These are phyloP conservation scores for Penicillium roqueforti DNA, from an alignment of 495 filamentous ascomycete genomes.

Conservation along the genomic window DNA sequence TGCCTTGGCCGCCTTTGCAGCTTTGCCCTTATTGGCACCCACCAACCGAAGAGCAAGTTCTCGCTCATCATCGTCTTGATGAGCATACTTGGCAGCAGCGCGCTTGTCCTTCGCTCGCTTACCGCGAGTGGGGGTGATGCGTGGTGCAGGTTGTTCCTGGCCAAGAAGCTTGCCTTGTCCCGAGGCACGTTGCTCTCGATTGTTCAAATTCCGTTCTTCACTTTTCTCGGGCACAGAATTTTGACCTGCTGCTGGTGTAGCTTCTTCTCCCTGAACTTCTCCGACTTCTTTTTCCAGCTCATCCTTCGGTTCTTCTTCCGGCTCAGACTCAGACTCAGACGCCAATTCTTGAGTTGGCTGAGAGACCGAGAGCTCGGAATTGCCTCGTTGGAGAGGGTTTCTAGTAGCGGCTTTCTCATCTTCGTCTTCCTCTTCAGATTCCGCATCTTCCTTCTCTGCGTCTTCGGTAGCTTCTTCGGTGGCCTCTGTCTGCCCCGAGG, in stretches of 20 bases:
- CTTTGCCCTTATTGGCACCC: slow-evolving; percentile 60
- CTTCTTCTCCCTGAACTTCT: slow-evolving; percentile 12
- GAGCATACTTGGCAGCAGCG: slow-evolving; percentile 81
- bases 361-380: slow-evolving; percentile 25
- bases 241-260: slow-evolving; percentile 14
- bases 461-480: background rate
- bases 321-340: slow-evolving; percentile 25
- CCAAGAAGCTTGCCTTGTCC: slow-evolving; percentile 42
- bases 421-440: slow-evolving; percentile 29
- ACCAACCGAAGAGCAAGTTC: slow-evolving; percentile 75
- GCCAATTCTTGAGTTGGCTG: slow-evolving; percentile 28
- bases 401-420: slow-evolving; percentile 20
- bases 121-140: slow-evolving; percentile 57
- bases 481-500: background rate
- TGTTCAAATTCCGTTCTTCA: slow-evolving; percentile 43
- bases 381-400: slow-evolving; percentile 32
- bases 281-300: slow-evolving; percentile 15
- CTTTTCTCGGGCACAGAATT: slow-evolving; percentile 19
- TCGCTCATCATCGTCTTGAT: slow-evolving; percentile 93
- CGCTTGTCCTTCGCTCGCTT: slow-evolving; percentile 85
- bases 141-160: slow-evolving; percentile 15
- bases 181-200: slow-evolving; percentile 46
- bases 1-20: slow-evolving; percentile 46
- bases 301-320: slow-evolving; percentile 26
- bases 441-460: slow-evolving; percentile 16